These are phyloP conservation scores for Glutinoglossum americanum DNA, from an alignment of 495 filamentous ascomycete genomes.

Conservation along the genomic window DNA sequence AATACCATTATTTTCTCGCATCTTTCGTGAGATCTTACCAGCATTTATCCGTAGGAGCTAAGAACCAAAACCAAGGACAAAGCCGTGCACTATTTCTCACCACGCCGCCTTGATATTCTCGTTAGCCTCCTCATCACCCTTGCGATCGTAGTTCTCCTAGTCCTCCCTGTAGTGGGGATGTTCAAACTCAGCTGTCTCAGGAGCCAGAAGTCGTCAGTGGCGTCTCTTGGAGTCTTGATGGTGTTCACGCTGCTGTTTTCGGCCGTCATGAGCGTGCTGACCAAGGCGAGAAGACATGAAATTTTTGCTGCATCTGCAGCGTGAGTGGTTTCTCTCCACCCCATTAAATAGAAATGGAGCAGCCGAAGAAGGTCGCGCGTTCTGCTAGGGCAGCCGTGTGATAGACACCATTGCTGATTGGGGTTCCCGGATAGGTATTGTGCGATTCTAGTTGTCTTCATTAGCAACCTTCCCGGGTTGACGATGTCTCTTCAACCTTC, in stretches of 20 bases:
- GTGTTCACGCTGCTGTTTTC: conserved; percentile 19
- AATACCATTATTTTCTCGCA: too few relatives aligned
- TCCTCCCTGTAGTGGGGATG: conserved; percentile 21
- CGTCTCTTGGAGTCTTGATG: conserved; percentile 13
- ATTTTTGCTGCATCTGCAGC: conserved; percentile 23
- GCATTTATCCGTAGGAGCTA: too few relatives aligned
- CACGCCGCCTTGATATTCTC: conserved; percentile 15
- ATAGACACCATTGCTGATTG: too few relatives aligned
- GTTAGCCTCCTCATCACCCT: conserved; percentile 18
- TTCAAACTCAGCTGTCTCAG: conserved; percentile 17
- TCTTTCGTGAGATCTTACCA: too few relatives aligned
- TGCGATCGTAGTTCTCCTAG: conserved; percentile 18
- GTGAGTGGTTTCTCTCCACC: conserved; percentile 10
- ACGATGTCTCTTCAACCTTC: too few relatives aligned
- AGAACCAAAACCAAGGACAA: conserved; percentile 16
- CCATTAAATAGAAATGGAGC: too few relatives aligned
- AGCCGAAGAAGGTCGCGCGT: too few relatives aligned
- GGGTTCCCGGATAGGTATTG: too few relatives aligned
- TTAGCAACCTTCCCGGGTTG: conserved; percentile 9
- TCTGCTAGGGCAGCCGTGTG: too few relatives aligned
- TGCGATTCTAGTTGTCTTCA: conserved; percentile 14
- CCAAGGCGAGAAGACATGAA: conserved; percentile 22
- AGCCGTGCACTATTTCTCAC: conserved; percentile 20
- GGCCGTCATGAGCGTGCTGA: conserved; percentile 16
- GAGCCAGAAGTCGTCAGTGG: too few relatives aligned